phyloP scores from a whole-genome alignment of 2,329 filamentous ascomycete species.

The Trichophyton equinum region DNA sequence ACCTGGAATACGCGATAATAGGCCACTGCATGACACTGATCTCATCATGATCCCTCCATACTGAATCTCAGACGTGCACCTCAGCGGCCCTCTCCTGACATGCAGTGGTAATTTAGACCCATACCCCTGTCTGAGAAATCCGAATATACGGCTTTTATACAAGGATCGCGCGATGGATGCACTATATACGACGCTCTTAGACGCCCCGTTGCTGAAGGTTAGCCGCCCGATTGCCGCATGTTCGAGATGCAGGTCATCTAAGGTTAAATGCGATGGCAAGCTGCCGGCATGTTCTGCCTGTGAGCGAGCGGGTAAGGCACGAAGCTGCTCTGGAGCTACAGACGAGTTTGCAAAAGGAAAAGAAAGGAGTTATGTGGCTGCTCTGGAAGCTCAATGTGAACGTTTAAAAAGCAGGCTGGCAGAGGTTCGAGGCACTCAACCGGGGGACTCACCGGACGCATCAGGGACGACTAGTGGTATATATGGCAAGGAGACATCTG shows the following conservation, averaged over 20 bases:
- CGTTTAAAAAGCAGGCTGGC: constrained; percentile 66
- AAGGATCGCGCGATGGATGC: not conserved
- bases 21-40: not conserved
- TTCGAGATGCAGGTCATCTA: constrained; percentile 73
- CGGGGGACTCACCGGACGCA: not conserved
- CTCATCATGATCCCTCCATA: not conserved
- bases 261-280: constrained; percentile 97
- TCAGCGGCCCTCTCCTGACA: not conserved
- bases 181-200: constrained; percentile 19
- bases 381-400: constrained; percentile 82
- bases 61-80: not conserved
- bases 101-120: not conserved
- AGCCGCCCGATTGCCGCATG: constrained; percentile 70
- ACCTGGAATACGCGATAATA: not conserved
- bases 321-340: constrained; percentile 84
- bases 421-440: constrained; percentile 22
- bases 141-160: not conserved
- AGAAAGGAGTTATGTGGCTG: constrained; percentile 91
- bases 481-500: constrained; percentile 56
- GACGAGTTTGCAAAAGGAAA: constrained; percentile 94
- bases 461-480: not conserved
- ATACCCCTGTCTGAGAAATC: not conserved
- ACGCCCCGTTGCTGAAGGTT: constrained; percentile 40
- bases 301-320: constrained; percentile 75
- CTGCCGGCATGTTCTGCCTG: constrained; percentile 90